phyloP scores from a whole-genome alignment of 192 early-diverging fungal species.

The Backusella liffmaniae region DNA sequence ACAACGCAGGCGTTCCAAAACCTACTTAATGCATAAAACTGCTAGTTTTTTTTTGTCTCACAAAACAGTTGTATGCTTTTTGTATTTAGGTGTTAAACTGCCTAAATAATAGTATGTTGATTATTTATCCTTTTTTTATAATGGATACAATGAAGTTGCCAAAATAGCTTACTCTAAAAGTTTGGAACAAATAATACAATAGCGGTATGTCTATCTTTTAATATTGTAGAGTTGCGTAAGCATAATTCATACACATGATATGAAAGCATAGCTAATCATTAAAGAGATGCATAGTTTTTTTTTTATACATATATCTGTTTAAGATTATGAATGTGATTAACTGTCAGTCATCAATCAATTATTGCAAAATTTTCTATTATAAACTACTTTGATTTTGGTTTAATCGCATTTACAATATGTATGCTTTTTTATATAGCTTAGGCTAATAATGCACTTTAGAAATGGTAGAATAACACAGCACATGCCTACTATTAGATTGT shows the following conservation, averaged over 20 bases:
- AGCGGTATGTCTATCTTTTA: background rate
- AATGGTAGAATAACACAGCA: background rate
- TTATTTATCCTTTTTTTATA: background rate
- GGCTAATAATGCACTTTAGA: background rate
- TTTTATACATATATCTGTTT: background rate
- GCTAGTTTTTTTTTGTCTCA: conserved; percentile 1
- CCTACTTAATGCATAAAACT: background rate
- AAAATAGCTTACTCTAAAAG: background rate
- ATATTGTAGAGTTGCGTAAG: background rate
- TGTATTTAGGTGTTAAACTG: background rate
- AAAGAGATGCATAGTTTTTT: background rate
- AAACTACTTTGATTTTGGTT: background rate
- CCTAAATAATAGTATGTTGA: background rate
- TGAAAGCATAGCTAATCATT: background rate
- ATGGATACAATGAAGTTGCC: background rate
- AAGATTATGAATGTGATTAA: background rate
- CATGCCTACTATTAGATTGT: background rate
- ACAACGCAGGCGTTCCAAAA: background rate
- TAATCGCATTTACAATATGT: background rate
- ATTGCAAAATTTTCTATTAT: background rate
- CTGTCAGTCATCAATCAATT: background rate
- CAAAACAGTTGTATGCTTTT: background rate
- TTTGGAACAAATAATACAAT: background rate
- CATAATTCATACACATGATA: background rate
- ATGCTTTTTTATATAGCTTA: background rate